Base-by-base conservation (phyloP, 768 basidiomycete genomes). In the Hydnomerulius pinastri region DNA sequence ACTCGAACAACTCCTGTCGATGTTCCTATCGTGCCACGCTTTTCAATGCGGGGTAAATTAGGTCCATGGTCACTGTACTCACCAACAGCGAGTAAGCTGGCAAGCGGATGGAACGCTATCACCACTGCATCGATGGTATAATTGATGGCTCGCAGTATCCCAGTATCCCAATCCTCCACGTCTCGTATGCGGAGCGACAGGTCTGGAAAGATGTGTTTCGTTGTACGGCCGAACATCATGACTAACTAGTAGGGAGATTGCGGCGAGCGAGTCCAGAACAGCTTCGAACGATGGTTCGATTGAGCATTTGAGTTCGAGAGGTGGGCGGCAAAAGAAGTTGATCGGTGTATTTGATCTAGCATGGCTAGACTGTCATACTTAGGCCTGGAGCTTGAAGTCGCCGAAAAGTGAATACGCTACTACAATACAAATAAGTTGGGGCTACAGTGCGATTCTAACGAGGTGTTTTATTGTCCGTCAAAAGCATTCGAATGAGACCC, bases 1-100 rank as follows among this genome's bases (percentile, higher is more conserved):
- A 93, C 56, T 48, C 84, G 74, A 28, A 94, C 75, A 1, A 63
- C 49, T 0, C 92, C 91, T n/a, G 67, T 62, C 4, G 76, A 65
- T 0, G 89, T 90, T 2, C 87, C 91, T 86, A 25, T 12, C 12
- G 37, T 18, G 13, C 24, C 12, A 36, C 8, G 21, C 17, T 6
- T n/a, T 6, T 25, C 13, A 27, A n/a, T 30, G 41, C 25, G 23
- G 23, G 23, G 18, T 10, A 10, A 24, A 54, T 20, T 6, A 15
- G 13, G 4, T 43, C 27, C n/a, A 44, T 15, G n/a, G 27, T 13
- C 7, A 32, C 7, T 11, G 11, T n/a, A 45, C 71, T 30, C 63
- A 85, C 85, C 84, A 42, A 79, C 60, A 27, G 82, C 85, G n/a
- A 90, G 70, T 18, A 88, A 65, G 30, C 82, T 77, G 30, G 78